Base-by-base conservation (phyloP, 176 grass and related monocot species). In the Cenchrus americanus region DNA sequence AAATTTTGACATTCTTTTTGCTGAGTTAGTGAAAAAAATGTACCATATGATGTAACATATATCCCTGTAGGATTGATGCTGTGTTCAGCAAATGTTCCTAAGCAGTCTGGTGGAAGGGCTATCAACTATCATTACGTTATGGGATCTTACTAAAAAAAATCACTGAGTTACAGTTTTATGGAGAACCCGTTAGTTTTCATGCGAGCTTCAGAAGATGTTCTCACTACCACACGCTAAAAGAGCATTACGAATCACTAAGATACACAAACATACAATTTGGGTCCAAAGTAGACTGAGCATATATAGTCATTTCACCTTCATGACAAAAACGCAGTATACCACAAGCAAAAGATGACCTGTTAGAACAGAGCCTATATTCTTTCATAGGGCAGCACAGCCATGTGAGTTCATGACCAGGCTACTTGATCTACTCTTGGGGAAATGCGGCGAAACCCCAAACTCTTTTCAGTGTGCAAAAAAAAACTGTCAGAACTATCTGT, bases 401-500 rank as follows among this genome's bases (percentile, higher is more conserved):
- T 62, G 54, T 49, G 44, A 67, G 57, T 77, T 41, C 73, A 87
- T 61, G 66, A 80, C 21, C 69, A 13, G 70, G 70, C 87, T 78
- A 66, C 59, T 80, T 81, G 73, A 52, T 69, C 27, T 69, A 79
- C 41, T 85, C 27, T 77, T 76, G 53, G 70, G 82, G 15, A 69
- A 84, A 74, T 51, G n/a, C 65, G 13, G 24, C 51, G 37, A 69
- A 76, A 76, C 50, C 69, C 85, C 62, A 84, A 87, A 47, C 62
- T 87, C 76, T n/a, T 90, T 90, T 79, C 62, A 76, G 64, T 77
- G 74, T 75, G 88, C 50, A 44, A 87, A 90, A 89, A 77, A 77
- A 91, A 69, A 69, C 42, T 87, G 74, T 87, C 84, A 87, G 84
- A 90, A 61, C 88, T 90, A 83, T 65, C 66, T 83, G 73, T 83